Base-by-base conservation (phyloP, 106 monocot species). In the Iris macrosiphon region DNA sequence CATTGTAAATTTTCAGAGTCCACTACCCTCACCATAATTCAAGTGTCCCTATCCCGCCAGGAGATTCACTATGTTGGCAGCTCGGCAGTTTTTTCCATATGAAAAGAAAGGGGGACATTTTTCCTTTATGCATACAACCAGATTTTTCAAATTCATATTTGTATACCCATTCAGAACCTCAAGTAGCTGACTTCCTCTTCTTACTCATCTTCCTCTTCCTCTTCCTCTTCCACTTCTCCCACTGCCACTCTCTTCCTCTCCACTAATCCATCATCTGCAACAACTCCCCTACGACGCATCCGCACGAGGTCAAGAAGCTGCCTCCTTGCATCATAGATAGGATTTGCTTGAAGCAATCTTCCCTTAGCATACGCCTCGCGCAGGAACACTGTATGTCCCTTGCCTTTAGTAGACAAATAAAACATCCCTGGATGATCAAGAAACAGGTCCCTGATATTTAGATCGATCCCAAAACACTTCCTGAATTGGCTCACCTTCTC, bases 351-450 rank as follows among this genome's bases (percentile, higher is more conserved):
- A 19, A 90, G 55, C 28, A 96, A 54, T 28, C 82, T 63, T 8
- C 85, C 95, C 25, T 70, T 52, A 4, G 76, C 59, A 47, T 96
- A 96, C 0, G 73, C 82, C 61, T 96, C 95, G 15, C 89, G 56
- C 22, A 96, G 78, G 66, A 96, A 96, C 17, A 96, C 89, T 1
- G 95, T 89, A 71, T 96, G 89, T 32, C 74, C 45, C 61, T 67
- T 75, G 42, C 82, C 89, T 48, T 83, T 96, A 1, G 89, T 70
- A 4, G 89, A 96, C 18, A 96, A 45, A 60, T 96, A 96, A 63
- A 96, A 96, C 14, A 96, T 96, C 15, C 95, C 89, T 2, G 95
- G 89, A 29, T 96, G 95, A 37, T 96, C 95, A 19, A 96, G 49
- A 58, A 96, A 86, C 61, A 96, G 41, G 52, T 90, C 89, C 51